Evolutionary conservation across 805 yeast genomes (phyloP), one percentile per base, ranked within the genome.

Genomic region (Nematodospora valgi): DNA sequence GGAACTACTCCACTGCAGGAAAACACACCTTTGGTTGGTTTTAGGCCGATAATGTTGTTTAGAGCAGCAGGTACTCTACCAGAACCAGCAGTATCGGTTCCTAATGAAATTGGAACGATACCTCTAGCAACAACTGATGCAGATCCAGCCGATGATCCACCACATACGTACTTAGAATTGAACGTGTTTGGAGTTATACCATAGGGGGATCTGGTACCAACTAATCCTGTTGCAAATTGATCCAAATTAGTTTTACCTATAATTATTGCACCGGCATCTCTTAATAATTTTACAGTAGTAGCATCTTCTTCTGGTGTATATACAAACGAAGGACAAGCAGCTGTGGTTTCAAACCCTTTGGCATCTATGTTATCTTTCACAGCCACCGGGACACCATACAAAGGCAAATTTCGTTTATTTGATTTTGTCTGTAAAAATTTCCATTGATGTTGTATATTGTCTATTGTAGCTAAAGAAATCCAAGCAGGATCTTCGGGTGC

Each of bases 31-130:
- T 79, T 78, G 1, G 97, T 81, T 24, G 98, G 98, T 61, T 91
- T 91, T 46, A 93, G 74, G 14, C 98, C 98, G 45, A 91, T 75
- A 48, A 88, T 64, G 60, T 93, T 93, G 72, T 91, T 91, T 46
- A 91, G 70, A 20, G 88, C 91, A 17, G 98, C 98, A 18, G 98
- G 98, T 21, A 91, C 98, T 52, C 98, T 77, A 27, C 97, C 97
- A 5, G 96, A 86, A 15, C 98, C 98, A 7, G 98, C 98, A 23
- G 98, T 91, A 56, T 91, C 98, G 5, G 98, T 93, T 23, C 97
- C 97, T 48, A 91, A 69, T 1, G 96, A 74, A 32, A 91, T 52
- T 22, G 98, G 96, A 12, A 86, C 96, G 31, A 80, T 68, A 40
- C 98, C 98, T 47, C 88, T 74, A 14, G 88, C 91, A 13, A 88